Percentiles rank a stretch among this genome's conserved stretches.
Conservation (phyloP, 768 basidiomycete genomes). For the Tulasnella sp. region DNA sequence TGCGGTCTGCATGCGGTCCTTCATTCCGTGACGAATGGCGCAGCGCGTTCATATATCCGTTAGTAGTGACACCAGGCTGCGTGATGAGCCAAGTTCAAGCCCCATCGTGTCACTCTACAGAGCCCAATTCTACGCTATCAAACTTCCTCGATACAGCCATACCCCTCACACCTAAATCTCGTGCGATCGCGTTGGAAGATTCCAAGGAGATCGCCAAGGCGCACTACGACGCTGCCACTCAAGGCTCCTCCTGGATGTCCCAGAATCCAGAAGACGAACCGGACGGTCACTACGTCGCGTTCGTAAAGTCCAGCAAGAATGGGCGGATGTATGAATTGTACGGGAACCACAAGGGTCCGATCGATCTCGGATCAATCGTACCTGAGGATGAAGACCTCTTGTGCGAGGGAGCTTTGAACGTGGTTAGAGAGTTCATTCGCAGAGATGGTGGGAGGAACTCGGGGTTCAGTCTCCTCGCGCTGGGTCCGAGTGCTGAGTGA, state of each 20-base stretch:
- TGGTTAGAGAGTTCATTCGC: constrained; percentile 8
- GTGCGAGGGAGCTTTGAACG: neutral
- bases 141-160: neutral
- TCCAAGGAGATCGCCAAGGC: constrained; percentile 7
- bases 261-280: constrained; percentile 10
- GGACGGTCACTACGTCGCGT: constrained; percentile 9
- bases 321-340: constrained; percentile 11
- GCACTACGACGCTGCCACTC: neutral
- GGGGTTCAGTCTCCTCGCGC: constrained; percentile 12
- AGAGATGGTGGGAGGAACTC: neutral
- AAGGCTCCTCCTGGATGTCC: constrained; percentile 3
- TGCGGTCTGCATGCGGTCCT: constrained; percentile 13
- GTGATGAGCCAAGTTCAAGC: neutral
- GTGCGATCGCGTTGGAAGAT: constrained; percentile 10
- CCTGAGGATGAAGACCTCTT: constrained; percentile 3
- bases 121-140: constrained; percentile 2
- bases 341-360: constrained; percentile 9
- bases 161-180: constrained; percentile 3
- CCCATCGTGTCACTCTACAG: neutral
- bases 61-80: too few species aligned
- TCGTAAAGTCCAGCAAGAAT: constrained; percentile 8
- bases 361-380: neutral
- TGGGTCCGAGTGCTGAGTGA: neutral
- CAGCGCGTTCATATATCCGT: constrained; percentile 7
- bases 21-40: constrained; percentile 9